A percentile compares a stretch with the other conserved stretches of the same genome.
These are phyloP conservation scores for Amanita phalloides DNA, from an alignment of 768 basidiomycete genomes.

Conservation along the genomic window DNA sequence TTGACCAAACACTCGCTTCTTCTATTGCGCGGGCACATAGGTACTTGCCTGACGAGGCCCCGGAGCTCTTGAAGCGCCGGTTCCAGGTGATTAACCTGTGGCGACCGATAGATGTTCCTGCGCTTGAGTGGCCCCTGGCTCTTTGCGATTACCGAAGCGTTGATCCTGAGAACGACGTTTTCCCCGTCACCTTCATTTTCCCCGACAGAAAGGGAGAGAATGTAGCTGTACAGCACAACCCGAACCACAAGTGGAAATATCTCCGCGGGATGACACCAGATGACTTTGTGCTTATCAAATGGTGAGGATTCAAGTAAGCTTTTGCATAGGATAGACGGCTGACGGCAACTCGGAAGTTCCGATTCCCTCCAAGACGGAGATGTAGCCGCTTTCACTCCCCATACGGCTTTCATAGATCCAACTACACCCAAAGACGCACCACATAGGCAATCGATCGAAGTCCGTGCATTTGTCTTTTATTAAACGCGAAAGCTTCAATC, in stretches of 20 bases:
- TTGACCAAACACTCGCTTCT: constrained; percentile 35
- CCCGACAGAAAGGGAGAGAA: constrained; percentile 45
- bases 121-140: constrained; percentile 38
- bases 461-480: constrained; percentile 43
- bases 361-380: constrained; percentile 29
- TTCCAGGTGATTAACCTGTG: constrained; percentile 56
- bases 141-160: constrained; percentile 42
- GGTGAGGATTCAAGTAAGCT: constrained; percentile 17
- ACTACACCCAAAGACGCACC: constrained; percentile 31
- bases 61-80: constrained; percentile 29
- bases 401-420: constrained; percentile 40
- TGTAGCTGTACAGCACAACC: constrained; percentile 31
- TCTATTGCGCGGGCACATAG: constrained; percentile 35
- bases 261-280: constrained; percentile 33
- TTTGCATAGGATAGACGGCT: background rate
- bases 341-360: constrained; percentile 16
- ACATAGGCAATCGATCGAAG: constrained; percentile 39
- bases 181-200: constrained; percentile 34
- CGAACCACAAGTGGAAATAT: constrained; percentile 44
- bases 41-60: constrained; percentile 34
- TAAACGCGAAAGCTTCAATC: too few relatives aligned
- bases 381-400: constrained; percentile 38
- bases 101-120: constrained; percentile 40
- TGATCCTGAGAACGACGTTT: constrained; percentile 26
- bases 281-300: constrained; percentile 43